Base-by-base conservation (phyloP, 805 yeast genomes). In the Millerozyma acaciae region DNA sequence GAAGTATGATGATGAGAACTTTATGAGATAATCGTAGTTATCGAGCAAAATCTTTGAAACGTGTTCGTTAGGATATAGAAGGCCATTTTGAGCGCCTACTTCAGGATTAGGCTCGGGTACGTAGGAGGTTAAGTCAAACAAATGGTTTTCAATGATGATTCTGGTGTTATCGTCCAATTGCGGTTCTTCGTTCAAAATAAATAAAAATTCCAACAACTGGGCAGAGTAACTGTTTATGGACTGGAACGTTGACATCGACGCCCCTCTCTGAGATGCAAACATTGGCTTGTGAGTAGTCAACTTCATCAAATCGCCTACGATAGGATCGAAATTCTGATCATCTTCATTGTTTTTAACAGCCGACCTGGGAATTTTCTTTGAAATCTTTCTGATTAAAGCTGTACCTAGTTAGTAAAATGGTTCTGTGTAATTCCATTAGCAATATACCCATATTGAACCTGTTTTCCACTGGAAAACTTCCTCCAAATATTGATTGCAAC, bases 11-110 rank as follows among this genome's bases (percentile, higher is more conserved):
- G 60, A 50, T 6, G 60, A 47, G 21, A 64, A 53, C 39, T 47
- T 44, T 30, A 56, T 43, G 10, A 65, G 40, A 9, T 42, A 45
- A 22, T 43, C 47, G 37, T 58, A 66, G 42, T 65, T 65, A 31
- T 66, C 73, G n/a, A 65, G 42, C 17, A 66, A 42, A 9, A 66
- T 50, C 33, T 52, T 51, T 4, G 69, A 62, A 21, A 65, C 47
- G 15, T 56, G 50, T 32, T 56, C 58, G 29, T 59, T 52, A 2
- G 73, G 73, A 38, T 58, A 66, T 6, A 47, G 31, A 8, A 40
- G 9, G 8, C 39, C 35, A 4, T 26, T 33, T 16, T 24, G 32
- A 3, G 33, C 20, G n/a, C 22, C 23, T 6, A 19, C 20, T 12
- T n/a, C 26, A 5, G 32, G 14, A 12, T 32, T 21, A 20, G 53